These are phyloP conservation scores for Phytophthora sansomeana DNA, from an alignment of 352 stramenopile genomes.

Conservation along the genomic window DNA sequence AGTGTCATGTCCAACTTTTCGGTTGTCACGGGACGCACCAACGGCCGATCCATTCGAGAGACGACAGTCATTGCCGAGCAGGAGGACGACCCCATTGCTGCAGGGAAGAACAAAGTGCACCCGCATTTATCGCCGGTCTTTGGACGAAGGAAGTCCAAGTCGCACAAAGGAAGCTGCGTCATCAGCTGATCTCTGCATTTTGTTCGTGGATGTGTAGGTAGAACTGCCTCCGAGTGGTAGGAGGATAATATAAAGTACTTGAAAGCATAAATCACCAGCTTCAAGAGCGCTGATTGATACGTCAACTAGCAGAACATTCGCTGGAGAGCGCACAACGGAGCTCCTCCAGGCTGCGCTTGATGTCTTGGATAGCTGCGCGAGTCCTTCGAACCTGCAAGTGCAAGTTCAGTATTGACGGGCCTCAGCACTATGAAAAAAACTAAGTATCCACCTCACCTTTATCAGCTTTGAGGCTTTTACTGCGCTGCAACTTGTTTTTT, in stretches of 20 bases:
- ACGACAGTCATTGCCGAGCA: slow-evolving; percentile 77
- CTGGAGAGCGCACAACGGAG: slow-evolving; percentile 50
- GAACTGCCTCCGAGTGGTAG: slow-evolving; percentile 14
- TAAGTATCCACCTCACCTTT: slow-evolving; percentile 16
- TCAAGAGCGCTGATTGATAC: too few relatives aligned
- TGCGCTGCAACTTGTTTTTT: slow-evolving; percentile 10
- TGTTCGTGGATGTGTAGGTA: slow-evolving; percentile 24
- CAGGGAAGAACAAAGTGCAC: slow-evolving; percentile 22
- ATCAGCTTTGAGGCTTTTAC: slow-evolving; percentile 13
- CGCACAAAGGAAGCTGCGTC: slow-evolving; percentile 45
- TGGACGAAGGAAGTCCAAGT: slow-evolving; percentile 33
- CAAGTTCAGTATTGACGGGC: slow-evolving; percentile 3
- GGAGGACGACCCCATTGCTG: slow-evolving; percentile 49
- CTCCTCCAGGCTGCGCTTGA: slow-evolving; percentile 7
- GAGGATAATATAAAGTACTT: slow-evolving; percentile 29
- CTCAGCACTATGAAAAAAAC: not conserved
- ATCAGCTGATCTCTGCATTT: slow-evolving; percentile 41
- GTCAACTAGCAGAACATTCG: slow-evolving; percentile 52
- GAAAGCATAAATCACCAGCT: slow-evolving; percentile 4
- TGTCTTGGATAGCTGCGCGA: slow-evolving; percentile 17
- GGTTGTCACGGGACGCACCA: slow-evolving; percentile 47
- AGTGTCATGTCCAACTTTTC: slow-evolving; percentile 76
- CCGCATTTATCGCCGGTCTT: slow-evolving; percentile 26
- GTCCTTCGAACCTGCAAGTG: slow-evolving; percentile 2
- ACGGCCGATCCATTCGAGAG: slow-evolving; percentile 63